A percentile compares a stretch with the other conserved stretches of the same genome.
phyloP scores from a whole-genome alignment of 306 rosid species.

The Acacia confusa region DNA sequence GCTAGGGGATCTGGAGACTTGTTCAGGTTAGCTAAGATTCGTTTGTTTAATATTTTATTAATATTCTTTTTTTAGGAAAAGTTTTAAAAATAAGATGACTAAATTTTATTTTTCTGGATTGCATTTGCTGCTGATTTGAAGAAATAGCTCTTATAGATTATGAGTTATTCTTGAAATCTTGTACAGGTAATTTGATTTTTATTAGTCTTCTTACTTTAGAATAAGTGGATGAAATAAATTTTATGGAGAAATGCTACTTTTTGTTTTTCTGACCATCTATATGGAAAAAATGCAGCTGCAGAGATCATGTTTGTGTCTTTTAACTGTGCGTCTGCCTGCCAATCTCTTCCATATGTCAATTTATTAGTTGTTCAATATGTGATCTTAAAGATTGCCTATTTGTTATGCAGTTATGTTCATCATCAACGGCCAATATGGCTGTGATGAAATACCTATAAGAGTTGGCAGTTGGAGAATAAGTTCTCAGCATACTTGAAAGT shows the following conservation, averaged over 20 bases:
- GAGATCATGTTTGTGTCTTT: constrained; percentile 11
- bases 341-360: constrained; percentile 2
- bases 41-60: not conserved
- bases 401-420: constrained; percentile 17
- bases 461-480: not conserved
- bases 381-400: not conserved
- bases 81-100: not conserved
- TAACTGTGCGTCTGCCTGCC: not conserved
- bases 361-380: not conserved
- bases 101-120: constrained; percentile 14
- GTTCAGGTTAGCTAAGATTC: constrained; percentile 63
- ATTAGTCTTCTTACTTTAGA: not conserved
- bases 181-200: constrained; percentile 2
- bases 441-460: not conserved
- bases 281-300: constrained; percentile 10
- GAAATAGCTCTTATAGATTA: constrained; percentile 7
- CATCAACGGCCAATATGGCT: not conserved
- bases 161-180: not conserved
- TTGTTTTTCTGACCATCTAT: not conserved
- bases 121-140: constrained; percentile 10
- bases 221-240: not conserved
- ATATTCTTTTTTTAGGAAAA: constrained; percentile 3
- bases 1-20: constrained; percentile 54
- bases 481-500: not conserved
- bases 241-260: not conserved